Evolutionary conservation across 148 eudicot species (phyloP).

Genomic region (Dysphania ambrosioides): DNA sequence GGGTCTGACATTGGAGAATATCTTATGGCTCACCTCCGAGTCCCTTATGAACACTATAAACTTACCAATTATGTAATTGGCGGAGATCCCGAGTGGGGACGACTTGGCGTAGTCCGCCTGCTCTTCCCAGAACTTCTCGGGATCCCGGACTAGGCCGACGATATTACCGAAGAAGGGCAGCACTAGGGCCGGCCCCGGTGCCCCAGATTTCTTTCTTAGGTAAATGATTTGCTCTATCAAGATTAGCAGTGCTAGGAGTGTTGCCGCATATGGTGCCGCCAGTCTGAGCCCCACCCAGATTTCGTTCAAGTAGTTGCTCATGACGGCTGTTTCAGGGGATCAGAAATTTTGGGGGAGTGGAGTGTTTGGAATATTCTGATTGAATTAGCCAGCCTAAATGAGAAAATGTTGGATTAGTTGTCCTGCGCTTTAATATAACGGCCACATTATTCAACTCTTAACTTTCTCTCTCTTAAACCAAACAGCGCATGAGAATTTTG

Average conservation of each 20-base stretch:
- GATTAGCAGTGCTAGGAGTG: slow-evolving; percentile 30
- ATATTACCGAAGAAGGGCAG: slow-evolving; percentile 69
- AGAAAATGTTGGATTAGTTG: background rate
- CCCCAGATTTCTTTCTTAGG: slow-evolving; percentile 41
- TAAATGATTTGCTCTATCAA: slow-evolving; percentile 55
- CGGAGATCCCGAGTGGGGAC: slow-evolving; percentile 56
- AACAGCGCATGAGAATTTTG: too few relatives aligned
- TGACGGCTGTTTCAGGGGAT: background rate
- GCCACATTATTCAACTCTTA: too few relatives aligned
- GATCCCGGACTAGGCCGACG: slow-evolving; percentile 45
- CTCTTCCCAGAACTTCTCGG: slow-evolving; percentile 60
- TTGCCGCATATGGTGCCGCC: slow-evolving; percentile 34
- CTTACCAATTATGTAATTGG: slow-evolving; percentile 59
- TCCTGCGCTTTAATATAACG: too few relatives aligned
- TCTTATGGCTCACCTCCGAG: slow-evolving; percentile 60
- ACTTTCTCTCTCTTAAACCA: background rate
- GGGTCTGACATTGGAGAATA: slow-evolving; percentile 67
- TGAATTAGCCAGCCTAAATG: background rate
- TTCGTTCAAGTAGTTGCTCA: background rate
- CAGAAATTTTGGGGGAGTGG: background rate
- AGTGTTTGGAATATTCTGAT: background rate
- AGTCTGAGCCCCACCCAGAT: slow-evolving; percentile 21
- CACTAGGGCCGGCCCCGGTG: slow-evolving; percentile 62
- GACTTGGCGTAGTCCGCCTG: slow-evolving; percentile 58
- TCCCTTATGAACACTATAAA: slow-evolving; percentile 49